Evolutionary conservation across 257 asterid species (phyloP), one percentile per base, ranked within the genome.

Genomic region (Lantana camara): DNA sequence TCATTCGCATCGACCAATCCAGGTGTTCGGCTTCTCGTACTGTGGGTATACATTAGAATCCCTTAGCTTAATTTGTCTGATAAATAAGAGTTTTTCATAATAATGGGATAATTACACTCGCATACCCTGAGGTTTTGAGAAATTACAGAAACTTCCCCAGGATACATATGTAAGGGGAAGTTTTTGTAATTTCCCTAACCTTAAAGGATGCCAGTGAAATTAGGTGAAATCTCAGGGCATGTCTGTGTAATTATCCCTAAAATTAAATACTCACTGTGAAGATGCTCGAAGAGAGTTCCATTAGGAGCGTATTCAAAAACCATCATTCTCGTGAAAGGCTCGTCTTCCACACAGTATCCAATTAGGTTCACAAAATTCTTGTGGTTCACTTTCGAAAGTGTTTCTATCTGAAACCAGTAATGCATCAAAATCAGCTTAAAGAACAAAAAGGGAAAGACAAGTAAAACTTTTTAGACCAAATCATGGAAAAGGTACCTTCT

Each of bases 251-350:
- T 50, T 4, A 22, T 21, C 24, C 13, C 55, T 14, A 49, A 63
- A 52, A 4, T 19, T 12, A 49, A 23, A 32, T 14, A 78, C 98
- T 92, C 69, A 92, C 97, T 75, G 77, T 92, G 97, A 30, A 92
- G 73, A 73, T 92, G 96, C 82, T 92, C 98, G 57, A 89, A 92
- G 57, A 91, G 95, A 2, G 96, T 92, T 60, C 96, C 98, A 42
- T 91, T 89, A 22, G 98, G 90, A 74, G 96, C 96, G 67, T 91
- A 91, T 71, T 89, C 97, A 23, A 92, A 92, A 63, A 89, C 96
- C 87, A 92, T 77, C 95, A 89, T 92, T 69, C 96, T 86, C 23
- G 96, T 89, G 76, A 89, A 89, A 63, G 96, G 98, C 45, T 77
- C 78, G 67, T 83, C 85, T 73, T 92, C 96, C 73, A 68, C 92